Evolutionary conservation across 2,329 filamentous ascomycete genomes (phyloP), one percentile per base, ranked within the genome.

Genomic region (Colletotrichum echinochloae): DNA sequence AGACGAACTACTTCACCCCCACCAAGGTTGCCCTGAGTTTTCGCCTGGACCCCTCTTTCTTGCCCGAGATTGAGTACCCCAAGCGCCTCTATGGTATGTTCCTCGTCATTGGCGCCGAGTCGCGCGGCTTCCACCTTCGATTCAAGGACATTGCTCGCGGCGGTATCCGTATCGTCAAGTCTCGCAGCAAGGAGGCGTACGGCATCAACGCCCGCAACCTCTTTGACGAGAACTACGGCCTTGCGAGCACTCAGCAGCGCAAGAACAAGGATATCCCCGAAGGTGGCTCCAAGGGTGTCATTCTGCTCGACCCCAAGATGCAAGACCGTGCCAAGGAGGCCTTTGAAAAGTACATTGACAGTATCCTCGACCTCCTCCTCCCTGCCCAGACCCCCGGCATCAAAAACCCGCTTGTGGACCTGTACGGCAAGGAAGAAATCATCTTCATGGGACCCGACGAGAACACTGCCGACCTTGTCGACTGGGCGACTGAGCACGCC

Each of bases 261-360:
- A 99, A 99, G 89, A 99, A 99, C 88, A 99, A 99, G 86, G 96
- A 99, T 78, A 99, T 99, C 62, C 96, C 96, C 3, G 96, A 99
- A 84, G 96, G 96, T 74, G 96, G 96, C 65, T 97, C 95, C 77
- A 99, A 99, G 86, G 96, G 96, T 84, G 96, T 99, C 68, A 95
- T 99, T 71, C 88, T 99, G 56, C 90, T 99, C 49, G 95, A 99
- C 81, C 90, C 94, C 73, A 92, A 95, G 79, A 94, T 98, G 82
- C 96, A 99, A 82, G 94, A 98, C 81, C 97, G 95, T 84, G 92
- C 92, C 23, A 89, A 88, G 57, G 94, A 97, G 73, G 95, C 96
- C 2, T 99, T 99, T 76, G 95, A 99, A 85, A 99, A 99, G 86
- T 99, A 99, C 84, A 99, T 99, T 77, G 96, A 99, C 85, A 97